Conservation (phyloP, 768 basidiomycete genomes). For the Lanmaoa rubissima region DNA sequence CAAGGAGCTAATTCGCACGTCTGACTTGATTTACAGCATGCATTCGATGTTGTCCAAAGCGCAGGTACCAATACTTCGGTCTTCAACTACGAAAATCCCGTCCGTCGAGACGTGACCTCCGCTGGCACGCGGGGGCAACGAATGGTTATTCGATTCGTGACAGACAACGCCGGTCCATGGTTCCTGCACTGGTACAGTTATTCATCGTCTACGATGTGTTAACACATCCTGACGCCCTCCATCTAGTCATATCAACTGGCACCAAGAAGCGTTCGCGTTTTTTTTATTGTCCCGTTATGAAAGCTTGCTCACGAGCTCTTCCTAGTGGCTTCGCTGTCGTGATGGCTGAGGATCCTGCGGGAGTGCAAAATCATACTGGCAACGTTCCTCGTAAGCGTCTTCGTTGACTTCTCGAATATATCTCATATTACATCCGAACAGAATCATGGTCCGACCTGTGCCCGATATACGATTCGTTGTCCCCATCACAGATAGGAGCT, state of each 20-base stretch:
- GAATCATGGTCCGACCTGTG: constrained; percentile 28
- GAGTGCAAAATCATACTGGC: constrained; percentile 11
- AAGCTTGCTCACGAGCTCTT: neutral
- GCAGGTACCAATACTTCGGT: constrained; percentile 15
- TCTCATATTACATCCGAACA: neutral
- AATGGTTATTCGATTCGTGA: constrained; percentile 53
- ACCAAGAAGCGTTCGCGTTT: constrained; percentile 21
- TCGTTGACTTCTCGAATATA: no score
- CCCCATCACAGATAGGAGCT: constrained; percentile 20
- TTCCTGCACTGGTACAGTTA: constrained; percentile 38
- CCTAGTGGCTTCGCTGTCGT: constrained; percentile 28
- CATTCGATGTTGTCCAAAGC: constrained; percentile 36
- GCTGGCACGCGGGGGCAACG: constrained; percentile 35
- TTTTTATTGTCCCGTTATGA: neutral
- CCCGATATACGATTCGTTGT: constrained; percentile 20
- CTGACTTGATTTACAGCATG: constrained; percentile 28
- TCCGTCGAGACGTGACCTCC: constrained; percentile 33
- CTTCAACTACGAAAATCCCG: constrained; percentile 38
- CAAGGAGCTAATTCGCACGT: neutral
- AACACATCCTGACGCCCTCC: neutral
- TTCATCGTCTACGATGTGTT: neutral
- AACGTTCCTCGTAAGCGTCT: constrained; percentile 15
- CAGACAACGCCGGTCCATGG: constrained; percentile 66
- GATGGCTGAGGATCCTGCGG: constrained; percentile 25
- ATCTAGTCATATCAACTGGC: constrained; percentile 31